Evolutionary conservation across 2,329 filamentous ascomycete species (phyloP).

Genomic region (Hymenoscyphus infarciens): DNA sequence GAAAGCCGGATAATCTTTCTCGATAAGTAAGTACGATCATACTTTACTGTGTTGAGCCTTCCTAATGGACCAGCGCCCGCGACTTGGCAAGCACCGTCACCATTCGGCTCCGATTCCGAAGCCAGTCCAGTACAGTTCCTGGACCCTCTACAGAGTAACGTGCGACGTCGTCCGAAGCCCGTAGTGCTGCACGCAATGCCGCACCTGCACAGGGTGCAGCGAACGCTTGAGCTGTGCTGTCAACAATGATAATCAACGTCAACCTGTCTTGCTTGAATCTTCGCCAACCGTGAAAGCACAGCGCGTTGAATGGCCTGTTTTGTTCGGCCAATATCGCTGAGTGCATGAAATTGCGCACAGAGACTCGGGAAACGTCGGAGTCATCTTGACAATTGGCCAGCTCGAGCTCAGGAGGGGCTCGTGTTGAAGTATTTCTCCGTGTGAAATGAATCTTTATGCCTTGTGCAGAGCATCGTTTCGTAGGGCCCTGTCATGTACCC

Average conservation of each 20-base stretch:
- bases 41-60: too few relatives aligned
- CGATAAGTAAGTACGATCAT: neutral
- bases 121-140: too few relatives aligned
- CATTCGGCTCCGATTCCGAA: neutral
- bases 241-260: neutral
- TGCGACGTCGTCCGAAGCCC: neutral
- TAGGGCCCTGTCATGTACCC: neutral
- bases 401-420: slow-evolving; percentile 19
- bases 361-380: slow-evolving; percentile 18
- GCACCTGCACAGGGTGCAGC: neutral
- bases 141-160: too few relatives aligned
- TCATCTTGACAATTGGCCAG: slow-evolving; percentile 15
- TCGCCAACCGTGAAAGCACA: neutral
- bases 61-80: neutral
- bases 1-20: slow-evolving; percentile 21
- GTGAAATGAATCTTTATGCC: slow-evolving; percentile 29
- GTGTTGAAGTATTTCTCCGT: slow-evolving; percentile 29
- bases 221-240: neutral
- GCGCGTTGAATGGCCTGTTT: neutral
- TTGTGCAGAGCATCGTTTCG: slow-evolving; percentile 10
- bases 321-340: slow-evolving; percentile 4
- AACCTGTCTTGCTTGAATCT: neutral
- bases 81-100: neutral
- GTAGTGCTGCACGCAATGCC: slow-evolving; percentile 3
- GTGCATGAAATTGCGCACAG: slow-evolving; percentile 26